phyloP scores from a whole-genome alignment of 1,284 basidiomycete species.

The Naganishia sp. region DNA sequence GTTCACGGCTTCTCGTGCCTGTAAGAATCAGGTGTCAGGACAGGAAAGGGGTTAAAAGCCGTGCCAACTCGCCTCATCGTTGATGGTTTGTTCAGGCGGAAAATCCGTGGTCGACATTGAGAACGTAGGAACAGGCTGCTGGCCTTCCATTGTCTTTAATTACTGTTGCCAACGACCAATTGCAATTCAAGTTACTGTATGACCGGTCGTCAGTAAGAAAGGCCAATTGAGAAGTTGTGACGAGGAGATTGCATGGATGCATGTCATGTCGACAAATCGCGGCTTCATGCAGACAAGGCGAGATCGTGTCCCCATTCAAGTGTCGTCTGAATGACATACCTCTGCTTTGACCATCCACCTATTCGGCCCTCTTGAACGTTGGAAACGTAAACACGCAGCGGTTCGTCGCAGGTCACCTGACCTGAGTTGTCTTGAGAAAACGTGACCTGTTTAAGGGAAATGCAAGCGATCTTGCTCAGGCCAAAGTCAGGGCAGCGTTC shows the following conservation, averaged over 20 bases:
- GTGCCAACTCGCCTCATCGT: conserved; percentile 8
- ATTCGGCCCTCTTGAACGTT: neutral
- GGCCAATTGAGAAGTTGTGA: too few relatives aligned
- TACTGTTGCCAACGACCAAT: neutral
- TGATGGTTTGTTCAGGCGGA: conserved; percentile 7
- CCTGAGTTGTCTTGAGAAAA: conserved; percentile 24
- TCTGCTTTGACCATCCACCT: neutral
- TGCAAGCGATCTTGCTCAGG: neutral
- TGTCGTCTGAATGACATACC: neutral
- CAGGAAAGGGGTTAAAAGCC: too few relatives aligned
- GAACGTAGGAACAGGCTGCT: neutral
- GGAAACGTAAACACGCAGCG: conserved; percentile 12
- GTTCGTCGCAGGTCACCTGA: conserved; percentile 22
- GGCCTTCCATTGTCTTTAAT: conserved; percentile 8
- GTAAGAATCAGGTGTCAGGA: too few relatives aligned
- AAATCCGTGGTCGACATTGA: conserved; percentile 17
- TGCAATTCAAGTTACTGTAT: too few relatives aligned
- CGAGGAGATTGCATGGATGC: too few relatives aligned
- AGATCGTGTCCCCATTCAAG: too few relatives aligned
- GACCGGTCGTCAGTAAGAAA: too few relatives aligned
- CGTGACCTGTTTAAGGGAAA: conserved; percentile 20
- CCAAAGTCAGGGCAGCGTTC: neutral
- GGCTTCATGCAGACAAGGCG: too few relatives aligned
- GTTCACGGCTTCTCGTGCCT: conserved; percentile 22
- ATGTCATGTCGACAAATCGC: too few relatives aligned